Conservation (phyloP, 2,329 filamentous ascomycete genomes). For the Epichloe hybrida region DNA sequence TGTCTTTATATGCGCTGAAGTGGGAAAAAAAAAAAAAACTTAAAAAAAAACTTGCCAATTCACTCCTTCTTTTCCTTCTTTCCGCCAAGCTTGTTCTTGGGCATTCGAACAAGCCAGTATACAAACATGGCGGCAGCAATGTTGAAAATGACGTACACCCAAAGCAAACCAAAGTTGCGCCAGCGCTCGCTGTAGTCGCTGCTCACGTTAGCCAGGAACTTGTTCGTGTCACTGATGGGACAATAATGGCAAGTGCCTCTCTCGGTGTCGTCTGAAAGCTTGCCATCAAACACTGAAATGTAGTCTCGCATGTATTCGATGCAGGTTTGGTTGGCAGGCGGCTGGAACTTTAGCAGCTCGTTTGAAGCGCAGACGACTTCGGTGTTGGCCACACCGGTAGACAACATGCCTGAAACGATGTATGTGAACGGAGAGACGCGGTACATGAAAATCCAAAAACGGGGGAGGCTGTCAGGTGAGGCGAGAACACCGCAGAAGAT, state of each 20-base stretch:
- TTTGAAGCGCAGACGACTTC: slow-evolving; percentile 51
- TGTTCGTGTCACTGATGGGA: slow-evolving; percentile 35
- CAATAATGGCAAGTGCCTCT: slow-evolving; percentile 44
- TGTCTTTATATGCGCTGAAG: background rate
- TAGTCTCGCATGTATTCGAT: slow-evolving; percentile 41
- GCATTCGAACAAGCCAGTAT: slow-evolving; percentile 41
- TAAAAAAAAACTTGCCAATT: too few species aligned
- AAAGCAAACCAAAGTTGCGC: slow-evolving; percentile 55
- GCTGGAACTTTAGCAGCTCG: slow-evolving; percentile 56
- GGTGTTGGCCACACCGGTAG: slow-evolving; percentile 55
- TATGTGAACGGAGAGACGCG: slow-evolving; percentile 74
- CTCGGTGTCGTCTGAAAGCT: slow-evolving; percentile 33
- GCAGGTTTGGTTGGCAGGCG: slow-evolving; percentile 46
- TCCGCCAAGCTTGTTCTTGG: slow-evolving; percentile 28
- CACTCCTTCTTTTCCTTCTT: slow-evolving; percentile 20
- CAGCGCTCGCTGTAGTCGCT: slow-evolving; percentile 46
- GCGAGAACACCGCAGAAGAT: slow-evolving; percentile 69
- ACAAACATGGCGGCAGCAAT: slow-evolving; percentile 38
- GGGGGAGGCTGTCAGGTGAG: slow-evolving; percentile 47
- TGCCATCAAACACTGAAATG: slow-evolving; percentile 35
- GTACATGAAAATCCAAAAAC: slow-evolving; percentile 75
- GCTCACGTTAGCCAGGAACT: slow-evolving; percentile 32
- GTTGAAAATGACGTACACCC: slow-evolving; percentile 46
- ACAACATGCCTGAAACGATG: slow-evolving; percentile 58
- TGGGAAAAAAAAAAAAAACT: too few species aligned